Evolutionary conservation across 179 eudicot species (phyloP), one percentile per base, ranked within the genome.

Genomic region (Gypsophila paniculata): DNA sequence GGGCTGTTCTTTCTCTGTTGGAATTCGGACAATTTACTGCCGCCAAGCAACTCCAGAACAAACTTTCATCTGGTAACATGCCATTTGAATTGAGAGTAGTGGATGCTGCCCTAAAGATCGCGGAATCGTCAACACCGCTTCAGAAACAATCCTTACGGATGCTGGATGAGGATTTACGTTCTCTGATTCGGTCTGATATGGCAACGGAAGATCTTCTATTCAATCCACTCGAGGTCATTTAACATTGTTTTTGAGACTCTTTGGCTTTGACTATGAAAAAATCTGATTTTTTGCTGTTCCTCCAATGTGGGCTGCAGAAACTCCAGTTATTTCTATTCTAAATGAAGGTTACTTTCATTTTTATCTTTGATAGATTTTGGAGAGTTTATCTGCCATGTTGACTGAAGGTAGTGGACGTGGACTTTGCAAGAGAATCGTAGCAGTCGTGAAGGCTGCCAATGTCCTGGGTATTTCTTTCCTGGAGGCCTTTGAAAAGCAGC

Each of bases 21-120:
- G 98, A 93, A 66, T 91, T 91, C 79, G 98, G 98, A 73, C 98
- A 93, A 87, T 77, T 86, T 76, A 81, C 90, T 64, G 98, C 98
- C 72, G 98, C 98, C 69, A 91, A 86, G 81, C 97, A 93, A 80
- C 90, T 93, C 62, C 98, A 93, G 69, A 85, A 84, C 72, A 93
- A 93, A 82, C 87, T 93, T 39, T 89, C 98, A 78, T 86, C 91
- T 63, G 87, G 72, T 17, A 76, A 80, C 63, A 71, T 83, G 68
- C 98, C 97, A 21, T 74, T 85, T 72, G 96, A 93, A 74, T 83
- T 93, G 73, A 63, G 69, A 69, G 79, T 91, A 58, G 89, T 89
- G 32, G 96, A 91, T 76, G 86, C 86, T 81, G 86, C 94, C 73
- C 79, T 93, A 67, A 93, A 89, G 80, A 82, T 93, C 74, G 98